These are phyloP conservation scores for Rhynchospora tenuis DNA, from an alignment of 176 grass and related monocot species.

Conservation along the genomic window DNA sequence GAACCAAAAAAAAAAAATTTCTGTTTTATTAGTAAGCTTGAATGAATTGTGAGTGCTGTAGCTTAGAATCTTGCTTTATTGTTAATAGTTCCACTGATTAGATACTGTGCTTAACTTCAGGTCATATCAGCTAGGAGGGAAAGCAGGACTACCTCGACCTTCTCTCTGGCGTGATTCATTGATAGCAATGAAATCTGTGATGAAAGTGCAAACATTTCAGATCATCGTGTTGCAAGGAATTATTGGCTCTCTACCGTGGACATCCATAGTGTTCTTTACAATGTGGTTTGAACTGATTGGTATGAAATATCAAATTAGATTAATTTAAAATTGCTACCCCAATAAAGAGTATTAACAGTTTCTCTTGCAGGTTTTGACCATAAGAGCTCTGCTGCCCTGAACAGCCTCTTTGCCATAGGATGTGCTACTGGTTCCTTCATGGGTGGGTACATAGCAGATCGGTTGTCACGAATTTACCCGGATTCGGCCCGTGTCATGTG, in stretches of 20 bases:
- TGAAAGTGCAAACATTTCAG: slow-evolving; percentile 90
- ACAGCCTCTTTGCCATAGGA: slow-evolving; percentile 80
- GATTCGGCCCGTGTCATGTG: slow-evolving; percentile 74
- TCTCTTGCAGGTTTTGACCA: slow-evolving; percentile 71
- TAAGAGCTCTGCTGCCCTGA: slow-evolving; percentile 65
- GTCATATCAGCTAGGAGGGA: slow-evolving; percentile 17
- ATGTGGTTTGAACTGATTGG: slow-evolving; percentile 98
- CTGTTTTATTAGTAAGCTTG: not conserved
- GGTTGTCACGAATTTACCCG: slow-evolving; percentile 43
- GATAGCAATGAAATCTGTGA: slow-evolving; percentile 71
- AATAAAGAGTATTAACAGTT: not conserved
- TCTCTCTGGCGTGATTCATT: slow-evolving; percentile 70
- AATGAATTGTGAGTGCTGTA: not conserved
- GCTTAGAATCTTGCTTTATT: not conserved
- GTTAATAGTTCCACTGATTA: not conserved
- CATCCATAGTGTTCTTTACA: slow-evolving; percentile 92
- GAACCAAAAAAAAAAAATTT: not conserved
- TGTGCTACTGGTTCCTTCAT: slow-evolving; percentile 71
- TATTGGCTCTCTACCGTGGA: slow-evolving; percentile 87
- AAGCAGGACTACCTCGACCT: slow-evolving; percentile 40
- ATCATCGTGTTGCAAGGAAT: slow-evolving; percentile 93
- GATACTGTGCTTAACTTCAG: not conserved
- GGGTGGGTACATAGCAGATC: slow-evolving; percentile 69
- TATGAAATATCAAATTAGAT: slow-evolving; percentile 20
- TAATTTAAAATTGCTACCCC: not conserved